Base-by-base conservation (phyloP, 2,329 filamentous ascomycete species). In the Diaporthe citriasiana region DNA sequence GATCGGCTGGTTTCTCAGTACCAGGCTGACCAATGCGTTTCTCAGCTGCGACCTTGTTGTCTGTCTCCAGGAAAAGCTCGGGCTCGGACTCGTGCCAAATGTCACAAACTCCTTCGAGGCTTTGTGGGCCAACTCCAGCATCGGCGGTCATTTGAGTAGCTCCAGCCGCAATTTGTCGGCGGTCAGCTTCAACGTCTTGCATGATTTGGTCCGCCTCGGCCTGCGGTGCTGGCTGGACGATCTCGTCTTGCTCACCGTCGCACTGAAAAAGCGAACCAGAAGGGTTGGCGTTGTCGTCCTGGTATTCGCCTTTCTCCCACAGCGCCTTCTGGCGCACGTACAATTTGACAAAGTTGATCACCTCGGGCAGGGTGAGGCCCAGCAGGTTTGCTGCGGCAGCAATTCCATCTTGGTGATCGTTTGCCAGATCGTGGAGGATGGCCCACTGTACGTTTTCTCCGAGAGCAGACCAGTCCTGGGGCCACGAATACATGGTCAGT, bases 381-480 rank as follows among this genome's bases (percentile, higher is more conserved):
- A 79, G 77, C 0, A 19, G 9, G 2, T 65, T 70, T 13, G 71
- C 53, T 25, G 73, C 75, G 0, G 53, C 40, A 25, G 71, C 63
- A 50, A 80, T 74, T 15, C 76, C 75, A 17, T 27, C 63, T 25
- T 27, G 47, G 47, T 65, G 47, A 17, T 60, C 38, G 25, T 47
- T 30, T 12, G 74, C 74, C 51, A 79, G 47, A 25, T 78, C 76
- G 27, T 72, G 63, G 22, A 78, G 25, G 59, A 80, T 77, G 38
- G 78, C 73, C 30, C 76, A 78, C 66, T 79, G 76, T 68, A 78
- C 74, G 25, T 74, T 73, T 25, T 76, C 63, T 6, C 77, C 56
- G 15, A 81, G 76, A 40, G 73, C 57, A 0, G 66, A 15, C 79
- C 79, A 81, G 33, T 72, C 30, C 59, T 74, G 33, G 15, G 27